These are phyloP conservation scores for Cupressus sempervirens DNA, from an alignment of 75 land plant species.

Conservation along the genomic window DNA sequence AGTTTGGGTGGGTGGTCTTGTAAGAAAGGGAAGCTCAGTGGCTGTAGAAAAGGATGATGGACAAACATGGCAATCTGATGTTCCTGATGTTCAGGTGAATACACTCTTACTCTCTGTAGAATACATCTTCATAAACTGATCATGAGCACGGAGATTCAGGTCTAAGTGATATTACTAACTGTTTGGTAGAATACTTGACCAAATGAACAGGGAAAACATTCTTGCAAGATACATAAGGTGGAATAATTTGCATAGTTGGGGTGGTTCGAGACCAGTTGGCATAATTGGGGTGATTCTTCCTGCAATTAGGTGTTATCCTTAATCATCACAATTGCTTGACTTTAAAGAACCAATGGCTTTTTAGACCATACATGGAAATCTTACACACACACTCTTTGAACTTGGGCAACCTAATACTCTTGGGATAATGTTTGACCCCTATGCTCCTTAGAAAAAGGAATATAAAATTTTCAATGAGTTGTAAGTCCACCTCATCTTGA, in stretches of 20 bases:
- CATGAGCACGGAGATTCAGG: neutral
- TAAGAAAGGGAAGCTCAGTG: conserved; percentile 31
- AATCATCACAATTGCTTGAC: neutral
- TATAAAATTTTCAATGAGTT: too few species aligned
- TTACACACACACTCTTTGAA: neutral
- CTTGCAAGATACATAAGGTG: neutral
- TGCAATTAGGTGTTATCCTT: neutral
- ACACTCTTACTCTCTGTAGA: neutral
- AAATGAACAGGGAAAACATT: neutral
- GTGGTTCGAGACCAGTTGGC: neutral
- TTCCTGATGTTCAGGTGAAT: conserved; percentile 33
- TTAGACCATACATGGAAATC: neutral
- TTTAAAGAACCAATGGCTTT: neutral
- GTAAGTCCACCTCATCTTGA: too few species aligned
- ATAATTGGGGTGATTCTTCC: neutral
- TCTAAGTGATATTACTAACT: neutral
- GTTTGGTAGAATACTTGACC: neutral
- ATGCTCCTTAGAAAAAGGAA: neutral
- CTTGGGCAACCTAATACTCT: neutral
- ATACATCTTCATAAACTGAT: neutral
- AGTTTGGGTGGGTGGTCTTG: conserved; percentile 42
- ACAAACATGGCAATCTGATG: conserved; percentile 36
- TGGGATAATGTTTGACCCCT: neutral
- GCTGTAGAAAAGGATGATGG: conserved; percentile 31
- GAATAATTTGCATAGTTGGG: neutral